A percentile compares a stretch with the other conserved stretches of the same genome.
These are phyloP conservation scores for Ascochyta viciae-villosae DNA, from an alignment of 2,329 filamentous ascomycete genomes.

Conservation along the genomic window DNA sequence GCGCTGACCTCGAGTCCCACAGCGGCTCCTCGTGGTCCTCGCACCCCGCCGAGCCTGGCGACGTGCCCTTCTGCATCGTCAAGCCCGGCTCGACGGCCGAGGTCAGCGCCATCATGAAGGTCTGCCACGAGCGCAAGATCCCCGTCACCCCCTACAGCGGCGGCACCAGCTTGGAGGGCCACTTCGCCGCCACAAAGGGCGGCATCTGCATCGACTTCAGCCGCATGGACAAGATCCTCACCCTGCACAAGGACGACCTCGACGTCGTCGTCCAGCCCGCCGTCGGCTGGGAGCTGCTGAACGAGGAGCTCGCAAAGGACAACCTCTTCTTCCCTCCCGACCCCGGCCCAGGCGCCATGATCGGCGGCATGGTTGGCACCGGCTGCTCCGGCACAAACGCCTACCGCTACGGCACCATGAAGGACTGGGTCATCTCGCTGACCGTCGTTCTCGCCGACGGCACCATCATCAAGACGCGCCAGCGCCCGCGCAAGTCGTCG, in stretches of 20 bases:
- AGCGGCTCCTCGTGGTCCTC: constrained; percentile 70
- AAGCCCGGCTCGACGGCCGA: constrained; percentile 81
- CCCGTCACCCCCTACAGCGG: constrained; percentile 88
- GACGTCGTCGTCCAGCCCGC: constrained; percentile 68
- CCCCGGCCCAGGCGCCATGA: constrained; percentile 89
- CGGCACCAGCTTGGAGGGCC: constrained; percentile 87
- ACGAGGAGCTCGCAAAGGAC: constrained; percentile 74
- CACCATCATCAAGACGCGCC: constrained; percentile 86
- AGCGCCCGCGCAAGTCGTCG: constrained; percentile 86
- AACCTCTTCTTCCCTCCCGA: constrained; percentile 92
- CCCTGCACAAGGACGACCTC: constrained; percentile 73
- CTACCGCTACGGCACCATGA: constrained; percentile 93
- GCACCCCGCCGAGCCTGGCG: constrained; percentile 51
- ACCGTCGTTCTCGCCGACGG: constrained; percentile 91
- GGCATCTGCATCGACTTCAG: constrained; percentile 87
- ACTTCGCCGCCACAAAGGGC: constrained; percentile 81
- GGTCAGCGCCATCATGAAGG: constrained; percentile 84
- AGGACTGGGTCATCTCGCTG: constrained; percentile 87
- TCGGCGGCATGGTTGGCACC: constrained; percentile 86
- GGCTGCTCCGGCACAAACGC: constrained; percentile 84
- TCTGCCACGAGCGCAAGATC: constrained; percentile 81
- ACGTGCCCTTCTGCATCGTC: constrained; percentile 68
- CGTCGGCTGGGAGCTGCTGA: constrained; percentile 85
- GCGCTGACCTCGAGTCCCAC: constrained; percentile 62
- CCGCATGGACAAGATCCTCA: constrained; percentile 81